phyloP scores from a whole-genome alignment of 169 alveolate species.

The Theileria annulata region DNA sequence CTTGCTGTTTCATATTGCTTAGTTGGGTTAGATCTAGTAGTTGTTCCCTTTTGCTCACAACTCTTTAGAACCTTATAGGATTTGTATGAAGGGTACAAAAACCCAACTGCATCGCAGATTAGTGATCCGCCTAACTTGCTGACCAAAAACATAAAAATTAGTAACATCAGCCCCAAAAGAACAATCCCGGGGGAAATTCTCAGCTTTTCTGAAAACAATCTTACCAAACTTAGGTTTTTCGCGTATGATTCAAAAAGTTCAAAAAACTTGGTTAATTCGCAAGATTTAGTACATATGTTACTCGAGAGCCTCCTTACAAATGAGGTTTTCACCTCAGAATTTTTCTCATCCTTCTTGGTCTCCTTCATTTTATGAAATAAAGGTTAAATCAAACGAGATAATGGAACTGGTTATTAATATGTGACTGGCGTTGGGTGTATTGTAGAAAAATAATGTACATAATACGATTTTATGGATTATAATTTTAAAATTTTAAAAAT shows the following conservation, averaged over 20 bases:
- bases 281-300: neutral
- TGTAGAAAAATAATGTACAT: neutral
- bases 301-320: conserved; percentile 11
- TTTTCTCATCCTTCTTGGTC: neutral
- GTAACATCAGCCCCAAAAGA: neutral
- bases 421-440: neutral
- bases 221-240: conserved; percentile 40
- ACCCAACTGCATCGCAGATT: conserved; percentile 60
- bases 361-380: neutral
- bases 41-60: conserved; percentile 7
- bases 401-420: neutral
- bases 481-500: neutral
- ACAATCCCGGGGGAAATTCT: conserved; percentile 50
- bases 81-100: conserved; percentile 64
- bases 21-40: neutral
- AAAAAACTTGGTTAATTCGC: conserved; percentile 28
- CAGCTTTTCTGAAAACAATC: conserved; percentile 15
- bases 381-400: neutral
- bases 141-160: conserved; percentile 26
- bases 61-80: conserved; percentile 62
- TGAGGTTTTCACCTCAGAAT: neutral
- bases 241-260: conserved; percentile 54
- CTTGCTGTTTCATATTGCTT: neutral
- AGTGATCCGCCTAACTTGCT: conserved; percentile 35
- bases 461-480: neutral